These are phyloP conservation scores for Acanthamoeba triangularis DNA, from an alignment of 208 protist genomes.

Conservation along the genomic window DNA sequence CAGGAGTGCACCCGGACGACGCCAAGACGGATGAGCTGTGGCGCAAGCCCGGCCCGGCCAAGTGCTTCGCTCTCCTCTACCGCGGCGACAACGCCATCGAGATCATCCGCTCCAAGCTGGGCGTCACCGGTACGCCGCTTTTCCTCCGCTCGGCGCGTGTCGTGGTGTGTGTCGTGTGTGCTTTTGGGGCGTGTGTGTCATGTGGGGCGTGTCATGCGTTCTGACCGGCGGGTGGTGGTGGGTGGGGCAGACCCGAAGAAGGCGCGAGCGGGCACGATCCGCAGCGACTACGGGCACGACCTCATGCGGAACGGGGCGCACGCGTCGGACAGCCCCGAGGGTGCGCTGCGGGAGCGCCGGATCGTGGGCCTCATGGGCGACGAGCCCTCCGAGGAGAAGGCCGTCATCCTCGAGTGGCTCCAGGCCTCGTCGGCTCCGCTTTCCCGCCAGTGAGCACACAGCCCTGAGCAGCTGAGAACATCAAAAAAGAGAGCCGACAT, in stretches of 20 bases:
- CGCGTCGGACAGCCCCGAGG: slow-evolving; percentile 25
- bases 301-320: slow-evolving; percentile 34
- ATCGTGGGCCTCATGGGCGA: slow-evolving; percentile 52
- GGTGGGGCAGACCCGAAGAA: background rate
- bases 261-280: background rate
- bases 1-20: slow-evolving; percentile 18
- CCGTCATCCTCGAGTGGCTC: slow-evolving; percentile 14
- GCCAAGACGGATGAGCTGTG: background rate
- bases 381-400: slow-evolving; percentile 1
- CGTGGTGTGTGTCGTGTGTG: background rate
- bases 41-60: background rate
- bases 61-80: slow-evolving; percentile 31
- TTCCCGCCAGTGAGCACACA: background rate
- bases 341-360: background rate
- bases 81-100: slow-evolving; percentile 43
- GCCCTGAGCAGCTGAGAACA: background rate
- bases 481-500: no score
- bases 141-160: background rate
- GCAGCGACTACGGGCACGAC: slow-evolving; percentile 44
- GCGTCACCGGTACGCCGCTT: background rate
- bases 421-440: background rate
- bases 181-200: background rate
- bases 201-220: no score
- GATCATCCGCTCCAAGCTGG: slow-evolving; percentile 49
- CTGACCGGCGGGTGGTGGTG: background rate